Conservation (phyloP, 139 green algal species). For the Chlamydomonas sp. region DNA sequence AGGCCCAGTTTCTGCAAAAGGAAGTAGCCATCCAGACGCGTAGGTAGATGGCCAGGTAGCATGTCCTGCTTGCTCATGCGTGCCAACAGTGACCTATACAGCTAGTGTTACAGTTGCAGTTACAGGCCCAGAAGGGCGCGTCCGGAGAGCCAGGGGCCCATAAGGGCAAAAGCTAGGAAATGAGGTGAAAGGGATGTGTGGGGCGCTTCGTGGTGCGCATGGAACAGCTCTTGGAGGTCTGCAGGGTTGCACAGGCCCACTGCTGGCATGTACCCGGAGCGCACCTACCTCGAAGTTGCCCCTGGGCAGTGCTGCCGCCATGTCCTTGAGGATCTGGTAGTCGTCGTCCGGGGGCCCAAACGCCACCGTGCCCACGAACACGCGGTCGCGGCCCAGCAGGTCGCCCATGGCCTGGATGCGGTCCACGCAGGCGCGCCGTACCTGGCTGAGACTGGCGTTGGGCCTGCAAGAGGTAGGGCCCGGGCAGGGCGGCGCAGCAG, state of each 20-base stretch:
- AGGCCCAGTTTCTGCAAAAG: constrained; percentile 46
- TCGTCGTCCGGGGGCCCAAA: constrained; percentile 43
- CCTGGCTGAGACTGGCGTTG: background rate
- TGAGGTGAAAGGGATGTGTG: no score
- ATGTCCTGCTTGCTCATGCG: no score
- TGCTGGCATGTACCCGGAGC: background rate
- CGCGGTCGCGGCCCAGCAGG: constrained; percentile 45
- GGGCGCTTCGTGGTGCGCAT: no score
- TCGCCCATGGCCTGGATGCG: constrained; percentile 34
- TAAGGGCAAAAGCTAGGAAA: no score
- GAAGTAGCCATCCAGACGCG: background rate
- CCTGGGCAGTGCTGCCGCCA: constrained; percentile 41
- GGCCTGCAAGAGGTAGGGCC: no score
- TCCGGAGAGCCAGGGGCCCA: no score
- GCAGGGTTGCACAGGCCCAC: background rate
- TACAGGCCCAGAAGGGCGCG: no score
- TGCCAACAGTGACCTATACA: no score
- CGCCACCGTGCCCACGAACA: constrained; percentile 45
- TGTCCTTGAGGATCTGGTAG: constrained; percentile 45
- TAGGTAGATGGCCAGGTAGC: no score
- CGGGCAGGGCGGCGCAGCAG: no score
- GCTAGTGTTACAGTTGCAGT: no score
- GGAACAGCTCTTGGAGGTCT: no score
- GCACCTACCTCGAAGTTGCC: constrained; percentile 39
- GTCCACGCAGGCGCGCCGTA: constrained; percentile 15